Evolutionary conservation across 768 basidiomycete genomes (phyloP).

Genomic region (Russula compacta): DNA sequence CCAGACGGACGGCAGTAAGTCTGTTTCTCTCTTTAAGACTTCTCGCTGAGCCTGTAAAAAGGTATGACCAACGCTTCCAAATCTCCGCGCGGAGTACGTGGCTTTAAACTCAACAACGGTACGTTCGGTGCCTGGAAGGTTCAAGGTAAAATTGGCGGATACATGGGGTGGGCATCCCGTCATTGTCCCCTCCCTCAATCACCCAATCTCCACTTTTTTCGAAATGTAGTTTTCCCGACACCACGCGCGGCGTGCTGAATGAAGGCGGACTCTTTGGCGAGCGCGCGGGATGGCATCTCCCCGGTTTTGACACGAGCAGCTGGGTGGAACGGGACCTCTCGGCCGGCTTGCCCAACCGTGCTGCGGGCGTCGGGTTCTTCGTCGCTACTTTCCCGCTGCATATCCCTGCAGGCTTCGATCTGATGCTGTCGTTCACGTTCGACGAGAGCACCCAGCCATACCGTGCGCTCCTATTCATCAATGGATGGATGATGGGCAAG

Average conservation of each 20-base stretch:
- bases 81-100: conserved; percentile 70
- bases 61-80: conserved; percentile 47
- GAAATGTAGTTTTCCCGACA: conserved; percentile 56
- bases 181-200: neutral
- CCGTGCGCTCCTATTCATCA: conserved; percentile 65
- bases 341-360: conserved; percentile 44
- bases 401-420: conserved; percentile 52
- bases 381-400: conserved; percentile 60
- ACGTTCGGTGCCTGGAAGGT: conserved; percentile 36
- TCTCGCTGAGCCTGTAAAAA: conserved; percentile 13
- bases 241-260: conserved; percentile 39
- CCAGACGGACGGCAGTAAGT: conserved; percentile 33
- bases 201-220: neutral
- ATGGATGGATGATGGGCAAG: conserved; percentile 89
- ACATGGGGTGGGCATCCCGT: conserved; percentile 26
- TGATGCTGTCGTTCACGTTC: conserved; percentile 65
- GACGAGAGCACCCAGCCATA: conserved; percentile 56
- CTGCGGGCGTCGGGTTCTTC: conserved; percentile 76
- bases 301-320: conserved; percentile 49
- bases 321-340: conserved; percentile 53
- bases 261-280: conserved; percentile 39
- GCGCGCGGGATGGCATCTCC: conserved; percentile 40
- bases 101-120: conserved; percentile 59
- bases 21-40: conserved; percentile 30
- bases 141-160: conserved; percentile 39